Evolutionary conservation across 2,329 filamentous ascomycete species (phyloP), one percentile per base, ranked within the genome.

Genomic region (Cordyceps sp.): DNA sequence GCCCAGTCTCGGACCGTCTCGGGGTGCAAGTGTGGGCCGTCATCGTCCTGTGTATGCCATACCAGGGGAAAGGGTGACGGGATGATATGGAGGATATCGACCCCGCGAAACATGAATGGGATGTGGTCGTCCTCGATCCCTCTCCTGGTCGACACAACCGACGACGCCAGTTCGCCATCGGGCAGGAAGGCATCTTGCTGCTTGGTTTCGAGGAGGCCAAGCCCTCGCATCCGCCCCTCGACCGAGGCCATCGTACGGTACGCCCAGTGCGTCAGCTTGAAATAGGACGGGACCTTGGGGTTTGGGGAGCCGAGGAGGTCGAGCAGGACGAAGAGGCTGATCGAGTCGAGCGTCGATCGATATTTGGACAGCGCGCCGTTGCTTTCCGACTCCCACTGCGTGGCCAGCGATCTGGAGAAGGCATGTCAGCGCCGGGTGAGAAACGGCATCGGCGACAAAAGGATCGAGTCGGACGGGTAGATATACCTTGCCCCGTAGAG

Each of bases 251-350:
- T 71, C 36, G 69, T 67, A 42, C 71, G 63, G 53, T 96, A 96
- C 1, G 86, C 85, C 88, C 88, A 94, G 50, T 96, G 88, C 0
- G 88, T 94, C 2, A 78, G 79, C 36, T 75, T 66, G 51, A 92
- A 94, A 58, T 88, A 94, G 1, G 83, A 92, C 1, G 84, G 84
- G 2, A 98, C 66, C 1, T 46, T 58, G 0, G 86, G 84, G 26
- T 70, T 54, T 10, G 69, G 56, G 1, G 72, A 59, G 8, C 90
- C 90, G 0, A 96, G 71, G 8, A 96, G 67, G 51, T 96, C 90
- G 20, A 96, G 69, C n/a, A 96, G 71, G 8, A 96, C 65, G 49
- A 96, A 93, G 10, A 96, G 67, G 33, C 76, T 77, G 47, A 96
- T 94, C 23, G 83, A 76, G 20, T 75, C 68, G 3, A 96, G 61